Base-by-base conservation (phyloP, 768 basidiomycete species). In the Russula dissimulans region DNA sequence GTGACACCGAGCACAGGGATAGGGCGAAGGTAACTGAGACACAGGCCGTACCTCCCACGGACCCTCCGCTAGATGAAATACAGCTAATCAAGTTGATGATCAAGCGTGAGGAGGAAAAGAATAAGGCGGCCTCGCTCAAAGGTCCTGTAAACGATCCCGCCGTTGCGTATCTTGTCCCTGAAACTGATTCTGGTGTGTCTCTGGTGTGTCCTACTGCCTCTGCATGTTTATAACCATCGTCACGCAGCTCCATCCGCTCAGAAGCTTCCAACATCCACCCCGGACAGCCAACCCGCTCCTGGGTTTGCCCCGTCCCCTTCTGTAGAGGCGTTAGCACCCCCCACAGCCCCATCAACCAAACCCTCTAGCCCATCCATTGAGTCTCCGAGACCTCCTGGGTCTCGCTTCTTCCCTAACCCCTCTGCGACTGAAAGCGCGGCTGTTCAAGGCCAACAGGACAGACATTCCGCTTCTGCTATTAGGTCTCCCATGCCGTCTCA, bases 11-110 rank as follows among this genome's bases (percentile, higher is more conserved):
- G 38, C 69, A 69, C 15, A 65, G 59, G 34, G 67, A 70, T 44
- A 66, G 68, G 6, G 61, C 69, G 48, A 45, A 62, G 51, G 12
- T 31, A 34, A 52, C 11, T 14, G 57, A 46, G 36, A 46, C 52
- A 44, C 50, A 43, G 65, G 67, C 50, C 70, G 34, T 45, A 39
- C 42, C 46, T 17, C 65, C 50, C 46, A 14, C 63, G 5, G 69
- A 70, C 36, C 76, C 72, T 44, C 79, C 75, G 14, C 71, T 92
- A 60, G 89, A 92, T 68, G 90, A 92, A 72, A 91, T 92, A 29
- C 89, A 91, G 61, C 72, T 88, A 41, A 91, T 92, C 79, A 87
- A 85, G 65, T 66, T 90, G 66, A 76, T 91, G 75, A 91, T 92
- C 86, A 89, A 88, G 71, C 77, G 81, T 61, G 88, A 89, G 66